phyloP scores from a whole-genome alignment of 805 yeast species.

The Candida adriatica region DNA sequence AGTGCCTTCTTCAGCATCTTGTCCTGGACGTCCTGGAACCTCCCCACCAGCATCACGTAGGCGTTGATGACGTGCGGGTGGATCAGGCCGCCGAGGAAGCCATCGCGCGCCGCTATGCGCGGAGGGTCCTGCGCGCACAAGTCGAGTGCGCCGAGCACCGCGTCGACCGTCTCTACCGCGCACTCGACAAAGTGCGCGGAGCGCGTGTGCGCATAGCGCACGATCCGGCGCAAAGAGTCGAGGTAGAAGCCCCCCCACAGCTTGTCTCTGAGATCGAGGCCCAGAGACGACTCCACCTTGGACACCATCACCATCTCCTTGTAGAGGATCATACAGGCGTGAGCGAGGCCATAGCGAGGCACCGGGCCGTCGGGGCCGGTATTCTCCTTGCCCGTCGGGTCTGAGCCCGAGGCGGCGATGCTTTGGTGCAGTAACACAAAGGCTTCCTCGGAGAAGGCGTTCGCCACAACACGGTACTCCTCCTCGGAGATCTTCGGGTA shows the following conservation, averaged over 20 bases:
- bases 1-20: conserved; percentile 56
- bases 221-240: conserved; percentile 48
- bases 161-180: conserved; percentile 58
- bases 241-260: conserved; percentile 63
- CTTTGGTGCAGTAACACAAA: conserved; percentile 42
- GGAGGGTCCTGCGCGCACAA: conserved; percentile 32
- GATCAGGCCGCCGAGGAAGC: conserved; percentile 38
- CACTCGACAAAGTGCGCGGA: conserved; percentile 56
- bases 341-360: conserved; percentile 48
- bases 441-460: conserved; percentile 54
- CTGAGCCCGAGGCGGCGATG: background rate
- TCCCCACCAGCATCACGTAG: conserved; percentile 53
- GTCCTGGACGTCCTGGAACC: conserved; percentile 56
- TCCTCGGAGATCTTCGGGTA: conserved; percentile 23
- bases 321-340: conserved; percentile 63
- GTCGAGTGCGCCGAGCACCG: conserved; percentile 62
- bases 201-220: conserved; percentile 56
- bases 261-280: conserved; percentile 45
- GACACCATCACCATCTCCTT: conserved; percentile 48
- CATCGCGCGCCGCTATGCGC: conserved; percentile 38
- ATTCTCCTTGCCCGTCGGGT: background rate
- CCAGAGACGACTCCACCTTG: conserved; percentile 33
- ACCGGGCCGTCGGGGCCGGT: background rate
- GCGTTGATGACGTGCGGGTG: conserved; percentile 58
- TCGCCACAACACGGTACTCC: conserved; percentile 41